A percentile compares a stretch with the other conserved stretches of the same genome.
Conservation (phyloP, 108 stramenopile genomes). For the Epithemia pelagica region DNA sequence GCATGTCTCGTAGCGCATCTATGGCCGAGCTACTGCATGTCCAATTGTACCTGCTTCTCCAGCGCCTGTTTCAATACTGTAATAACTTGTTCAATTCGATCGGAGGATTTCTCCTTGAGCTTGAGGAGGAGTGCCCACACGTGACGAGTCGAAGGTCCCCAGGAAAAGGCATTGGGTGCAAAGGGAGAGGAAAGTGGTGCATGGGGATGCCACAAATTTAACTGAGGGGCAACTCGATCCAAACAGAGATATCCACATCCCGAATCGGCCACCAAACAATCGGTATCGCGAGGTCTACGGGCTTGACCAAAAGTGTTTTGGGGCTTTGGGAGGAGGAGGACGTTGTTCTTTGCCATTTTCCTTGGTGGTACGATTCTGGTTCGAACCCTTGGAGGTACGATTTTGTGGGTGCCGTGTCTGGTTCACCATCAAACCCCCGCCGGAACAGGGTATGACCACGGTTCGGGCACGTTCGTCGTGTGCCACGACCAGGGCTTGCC, state of each 20-base stretch:
- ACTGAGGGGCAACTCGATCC: conserved; percentile 18
- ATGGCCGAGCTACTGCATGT: no score
- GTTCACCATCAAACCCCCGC: background rate
- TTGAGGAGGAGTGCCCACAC: no score
- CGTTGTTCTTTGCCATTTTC: background rate
- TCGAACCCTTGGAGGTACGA: no score
- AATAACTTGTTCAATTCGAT: no score
- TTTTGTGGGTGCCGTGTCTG: no score
- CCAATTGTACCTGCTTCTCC: no score
- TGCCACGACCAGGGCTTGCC: background rate
- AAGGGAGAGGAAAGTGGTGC: background rate
- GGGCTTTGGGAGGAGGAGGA: background rate
- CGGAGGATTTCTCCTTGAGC: no score
- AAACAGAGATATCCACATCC: conserved; percentile 31
- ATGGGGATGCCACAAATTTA: conserved; percentile 10
- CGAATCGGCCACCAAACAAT: conserved; percentile 11
- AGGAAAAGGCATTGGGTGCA: background rate
- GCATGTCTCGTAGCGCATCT: no score
- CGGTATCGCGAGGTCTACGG: conserved; percentile 2
- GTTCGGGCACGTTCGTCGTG: background rate
- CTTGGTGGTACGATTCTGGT: no score
- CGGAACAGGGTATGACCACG: background rate
- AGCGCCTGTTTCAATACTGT: no score
- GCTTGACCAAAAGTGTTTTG: background rate
- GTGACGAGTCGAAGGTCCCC: background rate